Base-by-base conservation (phyloP, 768 basidiomycete species). In the Mycena belliarum region DNA sequence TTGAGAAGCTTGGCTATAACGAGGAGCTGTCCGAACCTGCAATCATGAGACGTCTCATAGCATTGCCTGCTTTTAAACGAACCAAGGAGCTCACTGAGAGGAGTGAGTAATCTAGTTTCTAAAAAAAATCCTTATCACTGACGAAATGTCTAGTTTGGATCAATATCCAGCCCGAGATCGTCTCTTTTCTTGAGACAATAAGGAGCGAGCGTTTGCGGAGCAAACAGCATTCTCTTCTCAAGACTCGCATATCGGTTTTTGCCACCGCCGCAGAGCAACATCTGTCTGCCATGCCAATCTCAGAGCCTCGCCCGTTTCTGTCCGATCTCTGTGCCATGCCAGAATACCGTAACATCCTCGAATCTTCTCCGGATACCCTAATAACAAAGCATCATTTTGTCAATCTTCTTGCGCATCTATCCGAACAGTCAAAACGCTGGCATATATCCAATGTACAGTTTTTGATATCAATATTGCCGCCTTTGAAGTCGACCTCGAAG, bases 11-110 rank as follows among this genome's bases (percentile, higher is more conserved):
- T 24, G 67, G 62, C 48, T 44, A 33, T 44, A 35, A 20, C 32
- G 24, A 47, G 12, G 66, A 55, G 45, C 56, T 68, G 18, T 54
- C 43, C n/a, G 11, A 46, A n/a, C 18, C 23, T 10, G 3, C n/a
- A 8, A 28, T 40, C 11, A 25, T 26, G 18, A 35, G 18, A 43
- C 23, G 40, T 44, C 24, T 35, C 66, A 14, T 42, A 21, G 28
- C 50, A 14, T 47, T 70, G 18, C 69, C 72, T 24, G 64, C 57
- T 32, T 45, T 67, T 6, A 50, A 59, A 4, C 46, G 62, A 32
- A 44, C 65, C 3, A 60, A 57, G 42, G 52, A 53, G 14, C 63
- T 74, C 5, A 69, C 66, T 8, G 70, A 70, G 24, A 63, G 65
- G 46, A 28, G 51, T 52, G 14, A 20, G 51, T 43, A 11, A 35